Percentiles rank a stretch among this genome's conserved stretches.
Evolutionary conservation across 1,284 basidiomycete genomes (phyloP).

Genomic region (Ustilago loliicola): DNA sequence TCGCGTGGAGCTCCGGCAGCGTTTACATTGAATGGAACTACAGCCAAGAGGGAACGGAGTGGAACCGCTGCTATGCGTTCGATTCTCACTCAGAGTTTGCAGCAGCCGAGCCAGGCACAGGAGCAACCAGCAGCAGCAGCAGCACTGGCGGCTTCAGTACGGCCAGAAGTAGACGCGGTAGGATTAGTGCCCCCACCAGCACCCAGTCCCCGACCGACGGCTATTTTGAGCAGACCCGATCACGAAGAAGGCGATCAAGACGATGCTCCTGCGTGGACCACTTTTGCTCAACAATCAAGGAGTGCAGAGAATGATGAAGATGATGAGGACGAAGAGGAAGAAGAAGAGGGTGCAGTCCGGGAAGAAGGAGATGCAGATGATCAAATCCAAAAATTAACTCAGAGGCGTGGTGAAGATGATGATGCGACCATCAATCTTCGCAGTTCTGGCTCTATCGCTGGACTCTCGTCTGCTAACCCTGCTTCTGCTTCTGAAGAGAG

Average conservation of each 20-base stretch:
- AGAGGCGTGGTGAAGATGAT: conserved; percentile 12
- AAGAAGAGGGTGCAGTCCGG: conserved; percentile 12
- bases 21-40: conserved; percentile 30
- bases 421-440: conserved; percentile 46
- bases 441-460: conserved; percentile 9
- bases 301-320: neutral
- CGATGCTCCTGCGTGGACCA: conserved; percentile 29
- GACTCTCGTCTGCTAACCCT: conserved; percentile 8
- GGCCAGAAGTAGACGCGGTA: conserved; percentile 27
- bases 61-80: conserved; percentile 36
- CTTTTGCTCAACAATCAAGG: conserved; percentile 6
- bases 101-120: conserved; percentile 3
- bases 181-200: conserved; percentile 51
- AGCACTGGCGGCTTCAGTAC: neutral
- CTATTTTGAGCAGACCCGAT: conserved; percentile 42
- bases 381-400: conserved; percentile 26
- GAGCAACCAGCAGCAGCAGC: neutral
- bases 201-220: conserved; percentile 44
- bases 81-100: conserved; percentile 23
- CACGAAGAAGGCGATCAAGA: conserved; percentile 40
- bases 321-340: conserved; percentile 21
- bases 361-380: conserved; percentile 17
- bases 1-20: conserved; percentile 18
- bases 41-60: conserved; percentile 38
- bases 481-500: neutral